Conservation (phyloP, 805 yeast species). For the Saccharomyces paradoxus region DNA sequence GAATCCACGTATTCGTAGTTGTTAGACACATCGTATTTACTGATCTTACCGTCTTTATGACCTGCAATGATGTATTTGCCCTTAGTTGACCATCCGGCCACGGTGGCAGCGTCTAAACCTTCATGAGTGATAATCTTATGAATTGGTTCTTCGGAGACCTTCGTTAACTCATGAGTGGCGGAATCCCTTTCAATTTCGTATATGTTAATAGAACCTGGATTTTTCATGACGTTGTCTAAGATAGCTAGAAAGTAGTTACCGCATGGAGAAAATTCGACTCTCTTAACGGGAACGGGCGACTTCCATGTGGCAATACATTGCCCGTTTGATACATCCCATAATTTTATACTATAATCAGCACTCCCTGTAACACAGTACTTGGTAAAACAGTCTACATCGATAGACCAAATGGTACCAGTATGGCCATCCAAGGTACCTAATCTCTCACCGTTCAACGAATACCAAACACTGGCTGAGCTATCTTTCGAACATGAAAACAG, state of each 20-base stretch:
- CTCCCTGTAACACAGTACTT: slow-evolving; percentile 75
- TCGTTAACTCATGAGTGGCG: slow-evolving; percentile 21
- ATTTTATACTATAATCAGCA: slow-evolving; percentile 77
- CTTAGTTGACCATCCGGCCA: slow-evolving; percentile 81
- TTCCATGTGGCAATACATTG: slow-evolving; percentile 64
- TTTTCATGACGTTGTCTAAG: slow-evolving; percentile 89
- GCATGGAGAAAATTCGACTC: slow-evolving; percentile 78
- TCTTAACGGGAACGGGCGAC: slow-evolving; percentile 78
- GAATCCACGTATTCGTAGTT: slow-evolving; percentile 53
- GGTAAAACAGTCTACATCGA: slow-evolving; percentile 73
- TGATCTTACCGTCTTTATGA: slow-evolving; percentile 76
- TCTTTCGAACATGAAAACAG: slow-evolving; percentile 90
- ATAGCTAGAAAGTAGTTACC: slow-evolving; percentile 62
- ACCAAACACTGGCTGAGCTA: slow-evolving; percentile 85
- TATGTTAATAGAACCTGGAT: slow-evolving; percentile 64
- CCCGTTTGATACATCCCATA: slow-evolving; percentile 82
- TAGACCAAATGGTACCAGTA: slow-evolving; percentile 90
- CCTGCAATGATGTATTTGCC: slow-evolving; percentile 74
- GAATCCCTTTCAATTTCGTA: slow-evolving; percentile 49
- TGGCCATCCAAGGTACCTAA: slow-evolving; percentile 87
- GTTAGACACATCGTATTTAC: slow-evolving; percentile 59
- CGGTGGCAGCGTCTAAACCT: slow-evolving; percentile 56
- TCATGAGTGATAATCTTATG: slow-evolving; percentile 54
- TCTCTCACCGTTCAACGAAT: slow-evolving; percentile 90
- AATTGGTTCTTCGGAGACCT: slow-evolving; percentile 44